Conservation (phyloP, 2,329 filamentous ascomycete species). For the Xylaria sp. region DNA sequence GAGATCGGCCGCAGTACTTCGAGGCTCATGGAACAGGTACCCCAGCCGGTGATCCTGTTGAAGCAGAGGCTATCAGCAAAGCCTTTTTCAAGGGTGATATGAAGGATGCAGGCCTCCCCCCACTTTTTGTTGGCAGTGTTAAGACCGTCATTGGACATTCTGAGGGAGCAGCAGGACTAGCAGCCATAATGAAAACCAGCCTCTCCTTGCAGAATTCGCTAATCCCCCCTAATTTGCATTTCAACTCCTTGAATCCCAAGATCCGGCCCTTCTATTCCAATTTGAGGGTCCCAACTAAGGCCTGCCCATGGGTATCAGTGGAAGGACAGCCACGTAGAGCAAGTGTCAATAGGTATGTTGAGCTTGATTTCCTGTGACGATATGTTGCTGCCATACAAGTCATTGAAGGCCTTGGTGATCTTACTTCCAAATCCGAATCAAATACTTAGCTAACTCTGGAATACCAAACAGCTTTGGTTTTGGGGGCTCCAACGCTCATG, state of each 20-base stretch:
- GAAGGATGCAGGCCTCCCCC: too few relatives aligned
- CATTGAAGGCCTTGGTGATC: too few relatives aligned
- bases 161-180: slow-evolving; percentile 14
- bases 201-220: neutral
- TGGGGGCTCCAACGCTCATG: too few relatives aligned
- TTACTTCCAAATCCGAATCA: too few relatives aligned
- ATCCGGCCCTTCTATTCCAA: neutral
- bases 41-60: slow-evolving; percentile 5
- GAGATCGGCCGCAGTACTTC: slow-evolving; percentile 14
- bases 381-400: too few relatives aligned
- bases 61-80: slow-evolving; percentile 7
- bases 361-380: too few relatives aligned
- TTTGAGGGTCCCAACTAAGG: too few relatives aligned
- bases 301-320: too few relatives aligned
- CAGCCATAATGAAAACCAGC: slow-evolving; percentile 5
- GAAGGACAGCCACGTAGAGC: too few relatives aligned
- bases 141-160: slow-evolving; percentile 20
- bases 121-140: slow-evolving; percentile 6
- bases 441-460: too few relatives aligned
- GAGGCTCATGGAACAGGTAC: slow-evolving; percentile 9
- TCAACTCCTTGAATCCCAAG: neutral
- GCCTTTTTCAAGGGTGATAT: too few relatives aligned
- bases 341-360: neutral
- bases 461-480: too few relatives aligned
- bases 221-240: neutral